Conservation (phyloP, 2,329 filamentous ascomycete genomes). For the Talaromyces sp. region DNA sequence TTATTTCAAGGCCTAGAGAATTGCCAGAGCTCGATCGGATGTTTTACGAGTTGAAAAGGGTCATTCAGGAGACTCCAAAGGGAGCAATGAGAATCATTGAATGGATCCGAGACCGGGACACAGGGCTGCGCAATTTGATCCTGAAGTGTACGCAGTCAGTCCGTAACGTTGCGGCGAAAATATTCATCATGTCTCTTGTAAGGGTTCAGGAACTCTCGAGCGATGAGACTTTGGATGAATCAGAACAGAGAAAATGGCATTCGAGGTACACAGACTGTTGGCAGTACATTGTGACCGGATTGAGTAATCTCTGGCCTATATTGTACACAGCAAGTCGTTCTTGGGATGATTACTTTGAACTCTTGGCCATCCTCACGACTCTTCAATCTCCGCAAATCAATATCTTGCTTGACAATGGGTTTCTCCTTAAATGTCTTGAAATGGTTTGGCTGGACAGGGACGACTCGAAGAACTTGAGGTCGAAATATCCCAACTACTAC, state of each 20-base stretch:
- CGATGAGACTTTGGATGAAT: slow-evolving; percentile 23
- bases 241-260: slow-evolving; percentile 23
- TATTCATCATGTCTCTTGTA: slow-evolving; percentile 51
- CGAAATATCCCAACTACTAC: slow-evolving; percentile 48
- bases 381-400: slow-evolving; percentile 56
- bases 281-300: slow-evolving; percentile 39
- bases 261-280: slow-evolving; percentile 26
- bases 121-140: slow-evolving; percentile 60
- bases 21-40: slow-evolving; percentile 57
- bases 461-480: slow-evolving; percentile 46
- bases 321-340: slow-evolving; percentile 59
- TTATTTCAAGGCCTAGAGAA: slow-evolving; percentile 68
- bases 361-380: slow-evolving; percentile 61
- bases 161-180: slow-evolving; percentile 48
- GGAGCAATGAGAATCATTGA: slow-evolving; percentile 58
- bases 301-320: slow-evolving; percentile 56
- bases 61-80: slow-evolving; percentile 47
- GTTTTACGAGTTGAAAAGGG: slow-evolving; percentile 47
- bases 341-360: slow-evolving; percentile 72
- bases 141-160: slow-evolving; percentile 57
- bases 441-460: slow-evolving; percentile 57
- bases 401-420: slow-evolving; percentile 57
- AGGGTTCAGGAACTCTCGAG: slow-evolving; percentile 45
- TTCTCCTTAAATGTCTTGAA: slow-evolving; percentile 54
- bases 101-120: slow-evolving; percentile 55